A percentile compares a stretch with the other conserved stretches of the same genome.
These are phyloP conservation scores for Avena atlantica DNA, from an alignment of 176 grass and related monocot species.

Conservation along the genomic window DNA sequence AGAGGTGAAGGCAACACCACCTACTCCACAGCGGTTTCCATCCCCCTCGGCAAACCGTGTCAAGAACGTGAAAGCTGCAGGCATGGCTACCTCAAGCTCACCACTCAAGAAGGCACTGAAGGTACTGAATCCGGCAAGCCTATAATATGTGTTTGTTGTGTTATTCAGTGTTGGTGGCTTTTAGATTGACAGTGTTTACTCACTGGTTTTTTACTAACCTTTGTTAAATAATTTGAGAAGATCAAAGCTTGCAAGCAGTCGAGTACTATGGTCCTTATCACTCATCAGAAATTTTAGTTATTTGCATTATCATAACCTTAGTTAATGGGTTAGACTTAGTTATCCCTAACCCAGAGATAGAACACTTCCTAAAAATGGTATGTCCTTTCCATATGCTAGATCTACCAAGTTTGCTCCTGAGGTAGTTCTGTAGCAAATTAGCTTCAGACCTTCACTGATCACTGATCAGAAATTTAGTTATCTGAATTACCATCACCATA, in stretches of 20 bases:
- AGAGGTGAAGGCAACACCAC: conserved; percentile 83
- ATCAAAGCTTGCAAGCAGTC: too few species aligned
- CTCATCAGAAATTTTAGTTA: too few species aligned
- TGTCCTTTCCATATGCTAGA: background rate
- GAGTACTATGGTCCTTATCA: too few species aligned
- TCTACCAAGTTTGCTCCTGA: background rate
- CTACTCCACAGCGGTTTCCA: conserved; percentile 84
- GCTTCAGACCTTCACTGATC: background rate
- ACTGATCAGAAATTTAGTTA: too few species aligned
- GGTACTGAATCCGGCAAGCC: conserved; percentile 45
- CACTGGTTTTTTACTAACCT: background rate
- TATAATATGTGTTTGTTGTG: conserved; percentile 1
- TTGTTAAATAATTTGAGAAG: too few species aligned
- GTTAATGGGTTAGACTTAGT: too few species aligned
- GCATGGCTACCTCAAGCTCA: conserved; percentile 41
- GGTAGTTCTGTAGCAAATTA: conserved; percentile 1
- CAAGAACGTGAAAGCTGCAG: conserved; percentile 58
- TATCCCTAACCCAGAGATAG: background rate
- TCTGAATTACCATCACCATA: too few species aligned
- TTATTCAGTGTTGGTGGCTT: background rate
- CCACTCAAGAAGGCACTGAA: conserved; percentile 77
- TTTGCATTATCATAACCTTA: too few species aligned
- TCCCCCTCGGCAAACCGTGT: conserved; percentile 60
- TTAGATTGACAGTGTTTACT: conserved; percentile 10
- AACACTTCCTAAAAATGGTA: background rate